A percentile compares a stretch with the other conserved stretches of the same genome.
Conservation (phyloP, 768 basidiomycete genomes). For the Heimioporus sp. region DNA sequence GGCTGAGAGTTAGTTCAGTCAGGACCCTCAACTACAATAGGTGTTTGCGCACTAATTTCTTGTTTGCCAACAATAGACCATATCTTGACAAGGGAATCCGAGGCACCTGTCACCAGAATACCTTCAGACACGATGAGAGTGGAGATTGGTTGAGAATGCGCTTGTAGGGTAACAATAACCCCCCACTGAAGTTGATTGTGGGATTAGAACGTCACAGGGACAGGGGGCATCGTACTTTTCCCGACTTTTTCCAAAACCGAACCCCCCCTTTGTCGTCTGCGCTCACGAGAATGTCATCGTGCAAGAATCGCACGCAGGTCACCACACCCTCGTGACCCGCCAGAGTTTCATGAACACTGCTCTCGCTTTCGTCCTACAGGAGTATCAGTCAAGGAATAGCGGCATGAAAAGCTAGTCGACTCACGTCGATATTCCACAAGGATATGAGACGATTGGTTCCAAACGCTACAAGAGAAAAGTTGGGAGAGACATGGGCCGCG, state of each 20-base stretch:
- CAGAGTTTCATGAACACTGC: constrained; percentile 66
- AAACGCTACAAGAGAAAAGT: constrained; percentile 46
- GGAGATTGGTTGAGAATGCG: constrained; percentile 71
- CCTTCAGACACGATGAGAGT: constrained; percentile 52
- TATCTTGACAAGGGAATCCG: constrained; percentile 75
- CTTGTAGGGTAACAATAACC: constrained; percentile 41
- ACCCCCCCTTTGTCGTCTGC: constrained; percentile 77
- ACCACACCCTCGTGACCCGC: constrained; percentile 72
- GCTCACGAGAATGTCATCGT: constrained; percentile 52
- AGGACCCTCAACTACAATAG: constrained; percentile 2
- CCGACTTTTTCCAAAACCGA: constrained; percentile 54
- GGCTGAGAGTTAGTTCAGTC: constrained; percentile 25
- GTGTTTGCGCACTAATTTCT: constrained; percentile 27
- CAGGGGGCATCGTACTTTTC: constrained; percentile 15
- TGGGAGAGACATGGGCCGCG: constrained; percentile 34
- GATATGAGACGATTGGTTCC: constrained; percentile 56
- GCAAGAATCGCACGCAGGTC: constrained; percentile 72
- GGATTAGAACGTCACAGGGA: constrained; percentile 10
- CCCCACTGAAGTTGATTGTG: constrained; percentile 52
- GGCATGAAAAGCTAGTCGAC: constrained; percentile 14
- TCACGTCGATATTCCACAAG: constrained; percentile 56
- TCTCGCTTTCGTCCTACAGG: constrained; percentile 44
- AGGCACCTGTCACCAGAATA: constrained; percentile 72
- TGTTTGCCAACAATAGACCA: constrained; percentile 49
- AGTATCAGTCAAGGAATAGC: constrained; percentile 1